These are phyloP conservation scores for Aspergillus texensis DNA, from an alignment of 2,329 filamentous ascomycete species.

Conservation along the genomic window DNA sequence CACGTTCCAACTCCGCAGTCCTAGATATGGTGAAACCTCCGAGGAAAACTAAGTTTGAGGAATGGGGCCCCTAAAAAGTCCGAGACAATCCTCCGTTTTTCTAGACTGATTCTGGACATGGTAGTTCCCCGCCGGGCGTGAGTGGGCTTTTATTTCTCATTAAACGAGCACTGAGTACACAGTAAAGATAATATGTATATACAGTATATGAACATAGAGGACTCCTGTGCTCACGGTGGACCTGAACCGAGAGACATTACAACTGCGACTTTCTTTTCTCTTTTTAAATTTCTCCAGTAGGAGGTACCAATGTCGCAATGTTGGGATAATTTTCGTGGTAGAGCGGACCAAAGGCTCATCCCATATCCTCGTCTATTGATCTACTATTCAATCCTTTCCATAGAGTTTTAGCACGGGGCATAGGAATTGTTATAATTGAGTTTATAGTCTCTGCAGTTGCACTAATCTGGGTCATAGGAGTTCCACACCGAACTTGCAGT, in stretches of 20 bases:
- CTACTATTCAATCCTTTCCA: not conserved
- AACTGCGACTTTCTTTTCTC: not conserved
- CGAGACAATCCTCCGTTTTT: constrained; percentile 13
- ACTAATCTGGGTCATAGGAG: not conserved
- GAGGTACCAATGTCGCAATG: not conserved
- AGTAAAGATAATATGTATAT: not conserved
- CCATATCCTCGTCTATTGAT: not conserved
- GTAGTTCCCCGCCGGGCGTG: not conserved
- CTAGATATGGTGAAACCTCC: constrained; percentile 27
- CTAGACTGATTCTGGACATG: not conserved
- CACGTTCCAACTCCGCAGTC: constrained; percentile 20
- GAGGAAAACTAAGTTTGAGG: constrained; percentile 21
- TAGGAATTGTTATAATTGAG: not conserved
- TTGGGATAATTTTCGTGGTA: not conserved
- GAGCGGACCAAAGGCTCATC: not conserved
- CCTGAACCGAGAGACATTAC: not conserved
- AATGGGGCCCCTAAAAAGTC: constrained; percentile 14
- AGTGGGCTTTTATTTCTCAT: not conserved
- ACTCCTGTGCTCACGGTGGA: not conserved
- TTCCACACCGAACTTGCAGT: not conserved
- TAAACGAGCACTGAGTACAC: not conserved
- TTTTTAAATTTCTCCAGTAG: not conserved
- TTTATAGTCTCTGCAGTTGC: not conserved
- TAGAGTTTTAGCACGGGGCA: not conserved
- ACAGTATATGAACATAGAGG: not conserved